These are phyloP conservation scores for Curvularia verruculosa DNA, from an alignment of 2,329 filamentous ascomycete genomes.

Conservation along the genomic window DNA sequence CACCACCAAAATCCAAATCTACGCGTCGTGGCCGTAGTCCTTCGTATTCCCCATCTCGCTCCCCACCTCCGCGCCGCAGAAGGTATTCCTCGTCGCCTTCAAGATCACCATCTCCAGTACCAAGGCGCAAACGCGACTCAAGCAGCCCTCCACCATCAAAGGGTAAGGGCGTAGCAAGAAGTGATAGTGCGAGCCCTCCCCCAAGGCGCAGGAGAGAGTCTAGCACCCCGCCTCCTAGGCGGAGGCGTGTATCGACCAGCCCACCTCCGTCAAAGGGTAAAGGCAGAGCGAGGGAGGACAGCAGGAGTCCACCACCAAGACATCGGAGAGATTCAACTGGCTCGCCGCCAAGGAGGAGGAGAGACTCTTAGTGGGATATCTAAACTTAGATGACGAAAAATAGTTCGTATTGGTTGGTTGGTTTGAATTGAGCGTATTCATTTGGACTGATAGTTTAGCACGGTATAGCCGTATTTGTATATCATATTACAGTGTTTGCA, in stretches of 20 bases:
- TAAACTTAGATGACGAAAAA: not conserved
- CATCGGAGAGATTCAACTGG: constrained; percentile 8
- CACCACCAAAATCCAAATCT: constrained; percentile 20
- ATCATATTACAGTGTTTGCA: not conserved
- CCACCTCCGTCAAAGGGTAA: constrained; percentile 7
- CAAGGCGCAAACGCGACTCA: constrained; percentile 11
- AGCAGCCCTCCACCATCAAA: constrained; percentile 10
- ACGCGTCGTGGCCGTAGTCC: constrained; percentile 23
- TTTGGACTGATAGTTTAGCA: not conserved
- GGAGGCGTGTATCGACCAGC: constrained; percentile 1
- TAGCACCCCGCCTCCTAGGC: constrained; percentile 7
- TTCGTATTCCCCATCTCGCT: constrained; percentile 18
- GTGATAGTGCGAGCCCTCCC: constrained; percentile 5
- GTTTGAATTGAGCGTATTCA: not conserved
- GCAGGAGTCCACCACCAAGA: constrained; percentile 5
- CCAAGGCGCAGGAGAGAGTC: constrained; percentile 5
- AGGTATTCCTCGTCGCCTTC: constrained; percentile 6
- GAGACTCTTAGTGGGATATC: not conserved
- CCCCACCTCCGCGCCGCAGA: constrained; percentile 10
- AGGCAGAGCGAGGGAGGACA: constrained; percentile 3
- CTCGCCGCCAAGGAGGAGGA: constrained; percentile 8
- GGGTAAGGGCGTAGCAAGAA: constrained; percentile 2
- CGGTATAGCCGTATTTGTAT: not conserved
- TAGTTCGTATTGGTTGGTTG: not conserved
- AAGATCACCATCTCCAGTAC: constrained; percentile 5